Percentiles rank a stretch among this genome's conserved stretches.
Evolutionary conservation across 139 green algal genomes (phyloP).

Genomic region (Haematococcus sp.): DNA sequence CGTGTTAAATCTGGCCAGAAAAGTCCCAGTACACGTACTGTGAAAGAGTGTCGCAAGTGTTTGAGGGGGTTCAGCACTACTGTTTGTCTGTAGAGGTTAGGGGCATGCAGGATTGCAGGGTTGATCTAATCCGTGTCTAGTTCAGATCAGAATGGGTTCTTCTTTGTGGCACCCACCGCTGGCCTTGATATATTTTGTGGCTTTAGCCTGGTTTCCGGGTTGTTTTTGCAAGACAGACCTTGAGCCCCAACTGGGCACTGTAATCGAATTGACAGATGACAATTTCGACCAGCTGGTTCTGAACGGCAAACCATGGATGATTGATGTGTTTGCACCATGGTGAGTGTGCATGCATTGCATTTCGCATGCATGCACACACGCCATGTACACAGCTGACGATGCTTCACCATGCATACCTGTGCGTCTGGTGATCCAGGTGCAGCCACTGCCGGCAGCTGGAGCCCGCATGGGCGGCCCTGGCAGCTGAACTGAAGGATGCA

Average conservation of each 20-base stretch:
- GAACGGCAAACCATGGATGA: slow-evolving; percentile 29
- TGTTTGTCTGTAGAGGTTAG: no score
- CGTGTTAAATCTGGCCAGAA: no score
- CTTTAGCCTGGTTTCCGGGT: no score
- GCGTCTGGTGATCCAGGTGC: slow-evolving; percentile 23
- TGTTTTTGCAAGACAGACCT: no score
- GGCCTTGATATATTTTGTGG: no score
- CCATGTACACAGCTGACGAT: neutral
- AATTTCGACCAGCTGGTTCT: slow-evolving; percentile 36
- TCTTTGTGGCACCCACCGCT: no score
- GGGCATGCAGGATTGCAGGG: no score
- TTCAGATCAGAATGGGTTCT: no score
- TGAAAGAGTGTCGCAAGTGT: no score
- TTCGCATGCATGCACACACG: neutral
- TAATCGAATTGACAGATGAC: slow-evolving; percentile 33
- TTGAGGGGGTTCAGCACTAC: no score
- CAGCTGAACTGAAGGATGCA: slow-evolving; percentile 19
- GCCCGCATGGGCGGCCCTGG: slow-evolving; percentile 29
- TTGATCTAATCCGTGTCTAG: no score
- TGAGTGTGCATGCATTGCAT: neutral
- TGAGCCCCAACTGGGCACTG: neutral
- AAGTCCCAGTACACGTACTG: no score
- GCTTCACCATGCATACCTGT: neutral
- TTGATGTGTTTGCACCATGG: slow-evolving; percentile 36
- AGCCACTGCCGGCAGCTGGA: slow-evolving; percentile 39